Evolutionary conservation across 352 stramenopile genomes (phyloP).

Genomic region (Globisporangium mamillatum): DNA sequence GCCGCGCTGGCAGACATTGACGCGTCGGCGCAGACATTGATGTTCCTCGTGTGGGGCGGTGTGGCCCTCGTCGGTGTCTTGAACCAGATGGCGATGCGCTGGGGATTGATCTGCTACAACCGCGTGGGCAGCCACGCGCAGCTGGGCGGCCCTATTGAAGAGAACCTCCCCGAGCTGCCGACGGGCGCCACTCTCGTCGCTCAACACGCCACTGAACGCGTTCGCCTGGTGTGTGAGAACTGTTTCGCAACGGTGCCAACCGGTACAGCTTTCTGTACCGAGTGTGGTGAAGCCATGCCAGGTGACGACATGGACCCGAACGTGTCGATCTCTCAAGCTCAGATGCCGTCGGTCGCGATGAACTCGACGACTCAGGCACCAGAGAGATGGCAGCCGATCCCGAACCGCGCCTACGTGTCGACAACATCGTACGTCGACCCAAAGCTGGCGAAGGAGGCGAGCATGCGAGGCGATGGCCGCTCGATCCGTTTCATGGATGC

Average conservation of each 20-base stretch:
- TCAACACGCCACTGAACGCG: constrained; percentile 51
- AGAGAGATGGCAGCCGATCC: constrained; percentile 82
- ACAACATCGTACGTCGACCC: constrained; percentile 88
- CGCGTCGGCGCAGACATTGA: constrained; percentile 50
- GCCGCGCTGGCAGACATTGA: constrained; percentile 52
- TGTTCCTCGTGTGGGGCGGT: constrained; percentile 80
- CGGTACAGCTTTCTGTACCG: constrained; percentile 85
- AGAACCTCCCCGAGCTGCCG: constrained; percentile 74
- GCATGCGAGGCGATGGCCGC: constrained; percentile 69
- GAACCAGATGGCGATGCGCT: constrained; percentile 86
- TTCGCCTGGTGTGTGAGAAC: constrained; percentile 87
- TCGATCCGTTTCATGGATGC: constrained; percentile 89
- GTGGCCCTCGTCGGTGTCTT: constrained; percentile 55
- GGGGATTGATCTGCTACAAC: constrained; percentile 89
- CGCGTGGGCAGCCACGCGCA: constrained; percentile 72
- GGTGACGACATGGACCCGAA: constrained; percentile 68
- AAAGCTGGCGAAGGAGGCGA: constrained; percentile 71
- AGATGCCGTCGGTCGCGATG: constrained; percentile 83
- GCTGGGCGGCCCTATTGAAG: constrained; percentile 53
- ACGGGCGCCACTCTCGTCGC: constrained; percentile 61
- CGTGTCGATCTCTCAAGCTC: constrained; percentile 84
- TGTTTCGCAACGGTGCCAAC: constrained; percentile 84
- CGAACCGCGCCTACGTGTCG: constrained; percentile 80
- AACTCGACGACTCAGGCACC: constrained; percentile 74
- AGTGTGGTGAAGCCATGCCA: constrained; percentile 86